These are phyloP conservation scores for Epichloe uncinata DNA, from an alignment of 2,329 filamentous ascomycete species.

Conservation along the genomic window DNA sequence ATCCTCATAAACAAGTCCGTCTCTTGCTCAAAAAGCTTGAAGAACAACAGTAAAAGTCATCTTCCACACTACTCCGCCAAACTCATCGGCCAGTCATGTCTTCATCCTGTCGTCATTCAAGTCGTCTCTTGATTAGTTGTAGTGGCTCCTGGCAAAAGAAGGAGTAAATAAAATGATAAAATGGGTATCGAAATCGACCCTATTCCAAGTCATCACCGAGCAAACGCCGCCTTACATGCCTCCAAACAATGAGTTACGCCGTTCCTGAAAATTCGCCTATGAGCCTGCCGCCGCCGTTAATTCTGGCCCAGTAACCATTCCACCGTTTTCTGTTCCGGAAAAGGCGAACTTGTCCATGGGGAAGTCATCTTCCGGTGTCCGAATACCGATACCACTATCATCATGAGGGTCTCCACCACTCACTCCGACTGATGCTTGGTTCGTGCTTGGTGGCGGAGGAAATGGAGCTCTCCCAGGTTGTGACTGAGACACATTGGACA, in stretches of 20 bases:
- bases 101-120: slow-evolving; percentile 19
- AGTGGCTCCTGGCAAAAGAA: not conserved
- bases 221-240: slow-evolving; percentile 7
- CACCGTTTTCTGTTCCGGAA: slow-evolving; percentile 21
- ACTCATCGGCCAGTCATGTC: slow-evolving; percentile 13
- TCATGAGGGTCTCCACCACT: slow-evolving; percentile 42
- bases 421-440: slow-evolving; percentile 24
- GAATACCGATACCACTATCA: slow-evolving; percentile 63
- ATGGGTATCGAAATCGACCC: slow-evolving; percentile 6
- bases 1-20: not conserved
- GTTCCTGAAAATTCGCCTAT: not conserved
- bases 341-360: slow-evolving; percentile 46
- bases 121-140: slow-evolving; percentile 15
- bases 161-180: slow-evolving; percentile 2
- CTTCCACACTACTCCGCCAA: not conserved
- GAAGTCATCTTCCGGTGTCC: slow-evolving; percentile 53
- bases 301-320: slow-evolving; percentile 19
- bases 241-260: not conserved
- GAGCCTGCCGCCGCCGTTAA: slow-evolving; percentile 10
- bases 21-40: slow-evolving; percentile 2
- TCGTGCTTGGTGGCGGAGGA: slow-evolving; percentile 28
- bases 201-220: slow-evolving; percentile 3
- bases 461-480: slow-evolving; percentile 39
- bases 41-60: not conserved
- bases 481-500: slow-evolving; percentile 31